phyloP scores from a whole-genome alignment of 768 basidiomycete species.

The Termitomyces sp. region DNA sequence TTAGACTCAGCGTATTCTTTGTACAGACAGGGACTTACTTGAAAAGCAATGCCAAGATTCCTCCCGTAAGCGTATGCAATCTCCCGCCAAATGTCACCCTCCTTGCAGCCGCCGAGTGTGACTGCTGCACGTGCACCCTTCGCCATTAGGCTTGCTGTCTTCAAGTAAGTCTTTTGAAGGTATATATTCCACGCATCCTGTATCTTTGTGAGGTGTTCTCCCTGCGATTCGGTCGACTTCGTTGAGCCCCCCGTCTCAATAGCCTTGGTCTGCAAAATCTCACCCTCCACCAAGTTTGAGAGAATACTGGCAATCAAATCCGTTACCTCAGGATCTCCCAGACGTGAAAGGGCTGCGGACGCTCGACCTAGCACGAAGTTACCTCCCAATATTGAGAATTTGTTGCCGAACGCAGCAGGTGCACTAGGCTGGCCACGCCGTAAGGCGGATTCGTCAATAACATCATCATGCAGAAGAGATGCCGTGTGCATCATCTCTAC shows the following conservation, averaged over 20 bases:
- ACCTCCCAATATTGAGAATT: conserved; percentile 81
- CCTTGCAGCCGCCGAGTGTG: conserved; percentile 78
- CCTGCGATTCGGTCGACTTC: conserved; percentile 20
- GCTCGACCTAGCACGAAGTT: conserved; percentile 90
- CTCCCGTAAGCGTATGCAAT: conserved; percentile 95
- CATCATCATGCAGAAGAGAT: conserved; percentile 93
- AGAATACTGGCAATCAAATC: conserved; percentile 85
- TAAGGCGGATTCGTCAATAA: conserved; percentile 79
- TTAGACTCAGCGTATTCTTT: background rate
- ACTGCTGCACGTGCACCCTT: conserved; percentile 86
- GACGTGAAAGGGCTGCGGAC: conserved; percentile 70
- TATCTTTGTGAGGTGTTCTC: conserved; percentile 16
- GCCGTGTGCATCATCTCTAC: conserved; percentile 97
- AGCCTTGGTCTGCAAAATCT: conserved; percentile 78
- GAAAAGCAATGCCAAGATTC: conserved; percentile 93
- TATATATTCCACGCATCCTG: conserved; percentile 70
- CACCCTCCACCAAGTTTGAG: conserved; percentile 89
- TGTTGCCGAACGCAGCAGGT: conserved; percentile 82
- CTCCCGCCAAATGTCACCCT: conserved; percentile 88
- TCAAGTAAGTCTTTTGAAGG: conserved; percentile 90
- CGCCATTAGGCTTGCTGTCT: conserved; percentile 91
- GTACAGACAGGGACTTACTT: conserved; percentile 43
- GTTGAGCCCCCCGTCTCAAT: conserved; percentile 27
- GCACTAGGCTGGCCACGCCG: conserved; percentile 76
- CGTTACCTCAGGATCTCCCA: conserved; percentile 81